Evolutionary conservation across 805 yeast genomes (phyloP), one percentile per base, ranked within the genome.

Genomic region (Metschnikowia amazonensis): DNA sequence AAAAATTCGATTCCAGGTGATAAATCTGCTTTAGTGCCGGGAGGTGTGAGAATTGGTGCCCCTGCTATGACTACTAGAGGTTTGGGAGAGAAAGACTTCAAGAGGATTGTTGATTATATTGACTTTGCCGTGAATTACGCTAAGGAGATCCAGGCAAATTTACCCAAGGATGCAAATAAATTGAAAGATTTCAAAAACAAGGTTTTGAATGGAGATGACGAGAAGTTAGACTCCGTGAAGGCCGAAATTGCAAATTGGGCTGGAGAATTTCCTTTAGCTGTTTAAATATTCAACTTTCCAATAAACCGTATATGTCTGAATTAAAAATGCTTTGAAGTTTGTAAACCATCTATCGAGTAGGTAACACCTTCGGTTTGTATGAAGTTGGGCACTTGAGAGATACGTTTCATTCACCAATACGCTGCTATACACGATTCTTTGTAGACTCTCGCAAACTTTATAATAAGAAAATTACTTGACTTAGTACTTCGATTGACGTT

Each of bases 1-100:
- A 94, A 94, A 75, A 94, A 94, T 81, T 84, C 99, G 38, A 89
- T 92, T 55, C 98, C 99, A 52, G 97, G 97, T 65, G 99, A 92
- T 74, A 88, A 86, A 71, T 86, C 95, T 36, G 98, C 98, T 44
- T 78, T 92, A 53, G 92, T 89, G 53, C 98, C 99, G 65, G 92
- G 95, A 60, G 99, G 99, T 67, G 81, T 92, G 55, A 86, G 99
- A 75, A 85, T 92, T 51, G 99, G 99, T 63, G 86, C 99, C 42
- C 99, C 99, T 55, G 97, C 97, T 47, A 92, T 92, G 98, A 81
- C 97, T 53, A 88, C 97, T 48, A 88, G 99, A 75, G 99, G 99
- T 56, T 80, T 89, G 60, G 86, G 89, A 49, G 89, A 86, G 67
- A 83, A 74, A 49, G 97, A 94, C 65, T 94, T 92, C 69, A 77